Base-by-base conservation (phyloP, 306 rosid species). In the Carpinus viminea region DNA sequence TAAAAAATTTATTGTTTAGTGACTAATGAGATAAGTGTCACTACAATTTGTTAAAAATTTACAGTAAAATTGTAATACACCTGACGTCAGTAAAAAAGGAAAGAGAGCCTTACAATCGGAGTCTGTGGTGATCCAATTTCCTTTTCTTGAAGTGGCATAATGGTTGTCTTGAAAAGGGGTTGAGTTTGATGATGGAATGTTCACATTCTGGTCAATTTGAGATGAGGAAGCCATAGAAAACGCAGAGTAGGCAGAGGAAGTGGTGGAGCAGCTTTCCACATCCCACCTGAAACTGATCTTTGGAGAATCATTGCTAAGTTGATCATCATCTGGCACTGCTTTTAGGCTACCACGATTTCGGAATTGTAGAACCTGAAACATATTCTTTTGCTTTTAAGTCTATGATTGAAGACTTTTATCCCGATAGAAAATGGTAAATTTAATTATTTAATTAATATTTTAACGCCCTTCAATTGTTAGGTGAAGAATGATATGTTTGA, bases 211-310 rank as follows among this genome's bases (percentile, higher is more conserved):
- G 45, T 20, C 85, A 66, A 70, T 80, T 74, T 57, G 86, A 66
- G 85, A 76, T 21, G 90, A 82, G 60, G 97, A 85, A 41, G 89
- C 83, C 17, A 74, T 36, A 61, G 97, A 87, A 68, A 89, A 38
- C 48, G 89, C 81, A 38, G 97, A 87, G 74, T 80, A 83, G 36
- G 76, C 86, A 65, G 98, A 88, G 73, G 97, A 91, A 79, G 87
- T 80, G 12, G 97, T 86, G 83, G 93, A 86, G 77, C 93, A 88
- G 66, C 94, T 91, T 75, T 91, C 97, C 72, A 89, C 80, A 55
- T 92, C 98, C 97, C 98, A 95, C 80, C 90, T 84, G 79, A 93
- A 90, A 80, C 99, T 95, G 71, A 94, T 88, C 89, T 94, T 94
- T 0, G 95, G 97, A n/a, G 97, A 91, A 20, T 92, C 98, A 13